Base-by-base conservation (phyloP, 306 rosid species). In the Fragaria iinumae region DNA sequence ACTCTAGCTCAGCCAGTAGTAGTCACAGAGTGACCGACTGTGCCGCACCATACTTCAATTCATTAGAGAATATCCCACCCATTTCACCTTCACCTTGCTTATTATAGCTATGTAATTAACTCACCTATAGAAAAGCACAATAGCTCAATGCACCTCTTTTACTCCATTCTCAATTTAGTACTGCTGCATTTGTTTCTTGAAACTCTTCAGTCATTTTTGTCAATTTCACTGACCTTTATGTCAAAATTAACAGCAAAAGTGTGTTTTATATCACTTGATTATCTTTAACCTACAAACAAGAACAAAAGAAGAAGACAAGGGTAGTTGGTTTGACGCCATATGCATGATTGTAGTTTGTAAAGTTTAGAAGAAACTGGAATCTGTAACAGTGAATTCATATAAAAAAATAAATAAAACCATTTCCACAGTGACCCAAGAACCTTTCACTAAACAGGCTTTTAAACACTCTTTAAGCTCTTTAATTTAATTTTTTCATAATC, bases 31-130 rank as follows among this genome's bases (percentile, higher is more conserved):
- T 5, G 38, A 57, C 6, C 14, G 64, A 11, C 20, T 27, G 38
- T 77, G 56, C 49, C 66, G 36, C 65, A 18, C 47, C 27, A 11
- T 55, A 14, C 44, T 27, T 23, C 38, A 62, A 29, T 27, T 29
- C 50, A 57, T 52, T 32, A 18, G 8, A 4, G 53, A 25, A 55
- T 20, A 63, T 70, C 77, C 77, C 50, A 70, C 64, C 73, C 8
- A 20, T 5, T 60, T 27, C 72, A 21, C 65, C 41, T 49, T 27
- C 72, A 11, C 65, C 41, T 5, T 60, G 67, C 39, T 60, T 14
- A 13, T 27, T 60, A 12, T 60, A 5, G 67, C 44, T 39, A 39
- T 7, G 32, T 60, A 6, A 12, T 29, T 14, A 12, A 27, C 11
- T 59, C 65, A 21, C 5, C 6, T 3, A 23, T 27, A 27, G 1